Percentiles rank a stretch among this genome's conserved stretches.
phyloP scores from a whole-genome alignment of 345 rosid genomes.

The Boechera divaricarpa region DNA sequence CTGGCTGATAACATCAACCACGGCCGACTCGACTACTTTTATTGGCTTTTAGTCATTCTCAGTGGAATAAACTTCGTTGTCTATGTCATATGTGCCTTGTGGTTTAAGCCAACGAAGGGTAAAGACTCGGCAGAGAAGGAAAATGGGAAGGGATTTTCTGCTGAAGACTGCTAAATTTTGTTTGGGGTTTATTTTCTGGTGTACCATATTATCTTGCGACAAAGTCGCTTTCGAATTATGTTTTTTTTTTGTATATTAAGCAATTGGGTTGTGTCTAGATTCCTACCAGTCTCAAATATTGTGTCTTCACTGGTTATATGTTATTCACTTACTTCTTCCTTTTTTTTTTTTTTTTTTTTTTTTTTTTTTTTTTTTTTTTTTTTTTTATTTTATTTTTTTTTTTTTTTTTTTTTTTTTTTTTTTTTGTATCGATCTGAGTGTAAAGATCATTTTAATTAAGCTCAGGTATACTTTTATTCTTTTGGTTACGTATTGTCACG shows the following conservation, averaged over 20 bases:
- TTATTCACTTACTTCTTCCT: background rate
- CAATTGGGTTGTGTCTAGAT: constrained; percentile 25
- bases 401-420: background rate
- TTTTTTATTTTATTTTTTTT: background rate
- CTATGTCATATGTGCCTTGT: constrained; percentile 48
- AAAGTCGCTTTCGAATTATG: constrained; percentile 10
- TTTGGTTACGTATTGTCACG: background rate
- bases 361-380: background rate
- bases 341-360: background rate
- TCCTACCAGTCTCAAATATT: constrained; percentile 1
- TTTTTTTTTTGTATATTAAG: constrained; percentile 24
- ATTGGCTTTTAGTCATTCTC: constrained; percentile 53
- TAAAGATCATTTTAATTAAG: background rate
- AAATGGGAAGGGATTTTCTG: constrained; percentile 40
- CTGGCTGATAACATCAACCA: constrained; percentile 59
- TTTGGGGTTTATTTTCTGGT: background rate
- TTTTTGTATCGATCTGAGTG: background rate
- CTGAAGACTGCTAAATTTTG: constrained; percentile 43
- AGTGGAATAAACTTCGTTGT: constrained; percentile 51
- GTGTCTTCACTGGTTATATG: constrained; percentile 28
- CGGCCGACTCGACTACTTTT: constrained; percentile 58
- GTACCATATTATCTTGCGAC: constrained; percentile 25
- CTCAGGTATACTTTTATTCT: background rate
- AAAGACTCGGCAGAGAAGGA: constrained; percentile 37
- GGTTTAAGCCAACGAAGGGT: constrained; percentile 53